Conservation (phyloP, 1,284 basidiomycete species). For the Fomitopsis pinicola region DNA sequence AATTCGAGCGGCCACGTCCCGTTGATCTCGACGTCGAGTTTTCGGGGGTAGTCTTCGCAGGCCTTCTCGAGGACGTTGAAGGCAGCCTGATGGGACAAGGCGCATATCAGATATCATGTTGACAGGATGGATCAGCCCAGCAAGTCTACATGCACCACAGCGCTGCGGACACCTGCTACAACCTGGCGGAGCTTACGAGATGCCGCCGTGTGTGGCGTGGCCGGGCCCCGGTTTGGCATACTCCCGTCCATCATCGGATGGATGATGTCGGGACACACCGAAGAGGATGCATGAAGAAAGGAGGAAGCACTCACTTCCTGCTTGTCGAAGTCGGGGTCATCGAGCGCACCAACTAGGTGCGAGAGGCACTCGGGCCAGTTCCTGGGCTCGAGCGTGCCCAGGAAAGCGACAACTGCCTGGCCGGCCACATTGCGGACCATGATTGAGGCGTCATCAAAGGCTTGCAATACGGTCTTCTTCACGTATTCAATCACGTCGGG, state of each 20-base stretch:
- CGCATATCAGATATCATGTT: not conserved
- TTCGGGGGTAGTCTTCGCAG: constrained; percentile 95
- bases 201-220: not conserved
- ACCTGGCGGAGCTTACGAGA: not conserved
- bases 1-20: constrained; percentile 86
- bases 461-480: constrained; percentile 77
- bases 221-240: not conserved
- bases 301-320: constrained; percentile 71
- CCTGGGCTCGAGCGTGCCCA: constrained; percentile 80
- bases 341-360: constrained; percentile 75
- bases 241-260: not conserved
- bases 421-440: constrained; percentile 92
- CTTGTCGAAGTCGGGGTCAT: constrained; percentile 64
- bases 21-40: constrained; percentile 90
- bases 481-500: constrained; percentile 76
- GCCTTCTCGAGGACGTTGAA: constrained; percentile 95
- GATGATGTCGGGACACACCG: not conserved
- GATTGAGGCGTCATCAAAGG: constrained; percentile 74
- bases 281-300: not conserved
- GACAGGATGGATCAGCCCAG: not conserved
- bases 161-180: not conserved
- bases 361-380: constrained; percentile 93
- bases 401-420: constrained; percentile 85
- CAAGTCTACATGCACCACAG: not conserved
- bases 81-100: constrained; percentile 61